phyloP scores from a whole-genome alignment of 176 grass and related monocot species.

The Carex kokanica region DNA sequence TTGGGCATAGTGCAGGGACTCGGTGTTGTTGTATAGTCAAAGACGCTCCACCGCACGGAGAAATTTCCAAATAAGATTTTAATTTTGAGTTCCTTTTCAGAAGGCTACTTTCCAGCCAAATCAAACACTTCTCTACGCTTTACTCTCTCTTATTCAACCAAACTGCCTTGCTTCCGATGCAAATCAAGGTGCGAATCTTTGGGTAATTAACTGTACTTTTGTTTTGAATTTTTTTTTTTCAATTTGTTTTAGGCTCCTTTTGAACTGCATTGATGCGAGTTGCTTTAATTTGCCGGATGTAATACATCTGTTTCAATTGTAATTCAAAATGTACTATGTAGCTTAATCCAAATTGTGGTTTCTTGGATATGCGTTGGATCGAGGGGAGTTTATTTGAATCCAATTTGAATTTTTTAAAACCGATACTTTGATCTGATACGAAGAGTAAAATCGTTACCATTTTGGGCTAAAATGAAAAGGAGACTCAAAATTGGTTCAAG shows the following conservation, averaged over 20 bases:
- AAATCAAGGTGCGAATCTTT: conserved; percentile 29
- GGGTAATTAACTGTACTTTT: background rate
- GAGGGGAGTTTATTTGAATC: background rate
- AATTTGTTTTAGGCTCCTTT: conserved; percentile 3
- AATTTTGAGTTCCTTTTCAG: conserved; percentile 13
- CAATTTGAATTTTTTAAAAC: conserved; percentile 1
- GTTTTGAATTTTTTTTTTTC: background rate
- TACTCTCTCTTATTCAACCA: conserved; percentile 20
- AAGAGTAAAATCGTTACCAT: background rate
- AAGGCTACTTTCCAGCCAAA: conserved; percentile 23
- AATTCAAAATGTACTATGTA: background rate
- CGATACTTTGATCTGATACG: background rate
- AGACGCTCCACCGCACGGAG: background rate
- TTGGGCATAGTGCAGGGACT: background rate
- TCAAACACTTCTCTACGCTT: conserved; percentile 6
- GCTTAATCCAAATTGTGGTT: background rate
- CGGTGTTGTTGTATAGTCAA: background rate
- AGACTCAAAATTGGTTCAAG: background rate
- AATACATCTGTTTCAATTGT: background rate
- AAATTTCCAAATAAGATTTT: background rate
- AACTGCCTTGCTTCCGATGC: background rate
- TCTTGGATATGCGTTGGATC: background rate
- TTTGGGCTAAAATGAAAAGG: background rate
- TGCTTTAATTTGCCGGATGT: background rate
- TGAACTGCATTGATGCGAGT: background rate